Conservation (phyloP, 1,284 basidiomycete genomes). For the Tylopilus sp. region DNA sequence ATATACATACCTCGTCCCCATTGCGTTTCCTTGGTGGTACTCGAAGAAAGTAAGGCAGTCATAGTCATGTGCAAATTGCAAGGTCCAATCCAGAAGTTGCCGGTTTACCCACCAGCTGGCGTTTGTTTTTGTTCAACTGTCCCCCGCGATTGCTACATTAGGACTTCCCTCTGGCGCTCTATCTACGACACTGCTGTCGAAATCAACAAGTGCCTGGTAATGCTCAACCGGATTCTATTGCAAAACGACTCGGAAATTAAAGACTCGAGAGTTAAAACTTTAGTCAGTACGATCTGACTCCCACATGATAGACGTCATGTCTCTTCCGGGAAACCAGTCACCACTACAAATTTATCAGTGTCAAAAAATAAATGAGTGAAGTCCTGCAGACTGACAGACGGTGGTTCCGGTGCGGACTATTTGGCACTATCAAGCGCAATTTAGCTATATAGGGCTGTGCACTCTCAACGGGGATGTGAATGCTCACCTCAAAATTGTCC, state of each 20-base stretch:
- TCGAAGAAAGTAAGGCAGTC: conserved; percentile 25
- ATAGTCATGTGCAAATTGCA: conserved; percentile 31
- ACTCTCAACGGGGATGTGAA: background rate
- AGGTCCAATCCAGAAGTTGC: conserved; percentile 12
- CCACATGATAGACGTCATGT: conserved; percentile 1
- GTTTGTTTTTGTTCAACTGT: conserved; percentile 20
- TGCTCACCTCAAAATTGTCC: conserved; percentile 51
- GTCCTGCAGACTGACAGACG: conserved; percentile 25
- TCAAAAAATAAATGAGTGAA: background rate
- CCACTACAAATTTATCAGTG: conserved; percentile 22
- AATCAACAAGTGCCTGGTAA: background rate
- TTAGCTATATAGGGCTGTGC: conserved; percentile 6
- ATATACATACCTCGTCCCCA: conserved; percentile 34
- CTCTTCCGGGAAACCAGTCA: conserved; percentile 23
- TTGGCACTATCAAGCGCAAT: conserved; percentile 20
- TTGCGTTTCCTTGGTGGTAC: conserved; percentile 25
- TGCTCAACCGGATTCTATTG: conserved; percentile 4
- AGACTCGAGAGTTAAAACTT: background rate
- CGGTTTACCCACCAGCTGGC: conserved; percentile 5
- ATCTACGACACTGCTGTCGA: conserved; percentile 22
- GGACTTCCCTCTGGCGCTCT: conserved; percentile 30
- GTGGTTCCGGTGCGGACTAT: conserved; percentile 33
- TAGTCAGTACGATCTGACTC: conserved; percentile 1
- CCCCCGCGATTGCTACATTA: conserved; percentile 31
- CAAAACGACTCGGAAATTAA: background rate